Evolutionary conservation across 495 filamentous ascomycete genomes (phyloP), one percentile per base, ranked within the genome.

Genomic region (Annulohypoxylon nitens): DNA sequence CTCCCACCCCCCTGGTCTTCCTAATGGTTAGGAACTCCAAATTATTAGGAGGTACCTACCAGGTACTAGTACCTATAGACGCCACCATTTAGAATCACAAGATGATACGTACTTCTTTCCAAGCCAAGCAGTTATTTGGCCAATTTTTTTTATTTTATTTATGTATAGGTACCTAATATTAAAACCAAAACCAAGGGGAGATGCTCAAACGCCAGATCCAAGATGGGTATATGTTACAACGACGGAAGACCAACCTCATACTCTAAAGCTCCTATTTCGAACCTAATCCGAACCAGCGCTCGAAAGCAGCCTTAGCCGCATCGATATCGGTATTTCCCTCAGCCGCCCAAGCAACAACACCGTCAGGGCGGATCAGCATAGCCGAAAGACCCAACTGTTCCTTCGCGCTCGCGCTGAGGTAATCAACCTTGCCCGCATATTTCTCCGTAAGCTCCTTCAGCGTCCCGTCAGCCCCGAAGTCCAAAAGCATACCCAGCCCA

Each of bases 291-390:
- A 73, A 73, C 70, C 70, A 73, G 7, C 43, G 48, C 20, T 43
- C 20, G 4, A 73, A 14, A 26, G 59, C 70, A 51, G 14, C 37
- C 64, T 70, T 75, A 39, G 61, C 69, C 39, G 61, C 69, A 2
- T 69, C 66, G 5, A 73, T 9, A 61, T 75, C 73, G 0, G 64
- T 26, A 36, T 61, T 66, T 26, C 55, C 59, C 8, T 70, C 70
- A 2, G 57, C 45, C n/a, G 69, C 70, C 79, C 79, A 81, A 41
- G 77, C 75, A 48, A 80, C 78, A 58, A 79, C 25, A 0, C 79
- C 79, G 69, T 81, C 79, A 2, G 79, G 79, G 3, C 79, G 78
- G 23, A 81, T 34, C 62, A 81, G 55, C 55, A 80, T 66, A 14
- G 69, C 72, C 7, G 63, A 20, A 6, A 80, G 71, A 3, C 69